These are phyloP conservation scores for Ceratocystis diversiconidia DNA, from an alignment of 2,329 filamentous ascomycete genomes.

Conservation along the genomic window DNA sequence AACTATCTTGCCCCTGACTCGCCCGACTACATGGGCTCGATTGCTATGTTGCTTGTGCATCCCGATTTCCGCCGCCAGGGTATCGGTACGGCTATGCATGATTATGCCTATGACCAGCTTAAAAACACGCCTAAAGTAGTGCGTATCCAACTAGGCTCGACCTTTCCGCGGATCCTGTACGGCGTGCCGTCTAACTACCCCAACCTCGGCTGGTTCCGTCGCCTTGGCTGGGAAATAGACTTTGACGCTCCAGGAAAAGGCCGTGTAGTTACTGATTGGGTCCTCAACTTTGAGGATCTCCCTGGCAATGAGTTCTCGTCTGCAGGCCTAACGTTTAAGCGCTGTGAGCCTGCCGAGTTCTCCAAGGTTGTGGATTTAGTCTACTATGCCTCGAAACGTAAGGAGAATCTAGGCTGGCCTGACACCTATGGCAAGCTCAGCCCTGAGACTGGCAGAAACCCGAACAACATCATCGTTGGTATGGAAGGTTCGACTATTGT, in stretches of 20 bases:
- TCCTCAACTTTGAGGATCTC: slow-evolving; percentile 39
- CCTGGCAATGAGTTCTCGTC: slow-evolving; percentile 29
- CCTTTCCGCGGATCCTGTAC: slow-evolving; percentile 43
- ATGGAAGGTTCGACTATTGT: slow-evolving; percentile 36
- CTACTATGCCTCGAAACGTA: slow-evolving; percentile 32
- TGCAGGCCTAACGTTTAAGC: slow-evolving; percentile 31
- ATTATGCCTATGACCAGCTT: slow-evolving; percentile 36
- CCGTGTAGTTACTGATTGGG: slow-evolving; percentile 38
- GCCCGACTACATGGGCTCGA: slow-evolving; percentile 40
- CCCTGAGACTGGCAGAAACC: slow-evolving; percentile 24
- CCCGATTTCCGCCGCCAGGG: slow-evolving; percentile 34
- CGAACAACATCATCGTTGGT: slow-evolving; percentile 41
- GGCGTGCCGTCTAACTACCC: slow-evolving; percentile 34
- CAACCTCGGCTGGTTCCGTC: slow-evolving; percentile 38
- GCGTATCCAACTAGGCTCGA: slow-evolving; percentile 42
- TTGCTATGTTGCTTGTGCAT: slow-evolving; percentile 40
- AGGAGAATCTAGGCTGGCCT: slow-evolving; percentile 41
- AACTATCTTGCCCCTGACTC: slow-evolving; percentile 40
- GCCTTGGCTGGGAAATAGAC: slow-evolving; percentile 39
- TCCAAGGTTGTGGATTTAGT: slow-evolving; percentile 36
- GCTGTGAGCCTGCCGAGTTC: slow-evolving; percentile 34
- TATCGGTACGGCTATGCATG: slow-evolving; percentile 39
- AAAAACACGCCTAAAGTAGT: slow-evolving; percentile 37
- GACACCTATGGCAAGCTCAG: slow-evolving; percentile 42
- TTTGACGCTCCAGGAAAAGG: slow-evolving; percentile 33